Evolutionary conservation across 495 filamentous ascomycete genomes (phyloP).

Genomic region (Filosporella fistucella): DNA sequence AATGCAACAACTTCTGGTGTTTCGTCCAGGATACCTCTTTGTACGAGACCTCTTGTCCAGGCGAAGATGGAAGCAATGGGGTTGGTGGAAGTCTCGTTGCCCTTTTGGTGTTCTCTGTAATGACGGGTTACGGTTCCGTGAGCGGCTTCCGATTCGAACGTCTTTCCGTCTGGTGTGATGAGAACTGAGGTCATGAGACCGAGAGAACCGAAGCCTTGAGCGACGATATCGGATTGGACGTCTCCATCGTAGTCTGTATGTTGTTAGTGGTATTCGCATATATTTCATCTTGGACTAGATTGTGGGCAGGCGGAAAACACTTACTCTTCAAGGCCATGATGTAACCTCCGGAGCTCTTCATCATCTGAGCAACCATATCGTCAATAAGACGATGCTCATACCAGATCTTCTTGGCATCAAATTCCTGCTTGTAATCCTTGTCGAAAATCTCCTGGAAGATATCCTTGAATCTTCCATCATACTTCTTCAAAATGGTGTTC

Average conservation of each 20-base stretch:
- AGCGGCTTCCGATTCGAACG: constrained; percentile 95
- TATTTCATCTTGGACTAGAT: no score
- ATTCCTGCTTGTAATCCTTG: constrained; percentile 75
- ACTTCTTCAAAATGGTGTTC: constrained; percentile 98
- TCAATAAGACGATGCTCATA: constrained; percentile 99
- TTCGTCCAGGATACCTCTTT: constrained; percentile 84
- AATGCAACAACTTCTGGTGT: constrained; percentile 86
- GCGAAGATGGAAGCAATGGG: constrained; percentile 98
- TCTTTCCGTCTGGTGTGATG: constrained; percentile 90
- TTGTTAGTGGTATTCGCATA: constrained; percentile 10
- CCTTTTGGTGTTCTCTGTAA: constrained; percentile 98
- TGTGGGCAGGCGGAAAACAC: constrained; percentile 28
- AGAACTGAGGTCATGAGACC: constrained; percentile 98
- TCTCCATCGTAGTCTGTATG: constrained; percentile 91
- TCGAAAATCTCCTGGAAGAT: constrained; percentile 98
- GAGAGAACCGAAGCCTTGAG: constrained; percentile 96
- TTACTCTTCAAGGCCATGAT: constrained; percentile 96
- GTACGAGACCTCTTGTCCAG: constrained; percentile 92
- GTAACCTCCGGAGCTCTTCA: constrained; percentile 93
- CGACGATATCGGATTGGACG: constrained; percentile 96
- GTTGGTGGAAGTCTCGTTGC: constrained; percentile 94
- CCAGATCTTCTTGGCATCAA: constrained; percentile 91
- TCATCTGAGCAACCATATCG: constrained; percentile 99
- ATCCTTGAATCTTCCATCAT: constrained; percentile 97
- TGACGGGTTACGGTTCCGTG: constrained; percentile 98